Evolutionary conservation across 495 filamentous ascomycete species (phyloP).

Genomic region (Tetracladium setigerum): DNA sequence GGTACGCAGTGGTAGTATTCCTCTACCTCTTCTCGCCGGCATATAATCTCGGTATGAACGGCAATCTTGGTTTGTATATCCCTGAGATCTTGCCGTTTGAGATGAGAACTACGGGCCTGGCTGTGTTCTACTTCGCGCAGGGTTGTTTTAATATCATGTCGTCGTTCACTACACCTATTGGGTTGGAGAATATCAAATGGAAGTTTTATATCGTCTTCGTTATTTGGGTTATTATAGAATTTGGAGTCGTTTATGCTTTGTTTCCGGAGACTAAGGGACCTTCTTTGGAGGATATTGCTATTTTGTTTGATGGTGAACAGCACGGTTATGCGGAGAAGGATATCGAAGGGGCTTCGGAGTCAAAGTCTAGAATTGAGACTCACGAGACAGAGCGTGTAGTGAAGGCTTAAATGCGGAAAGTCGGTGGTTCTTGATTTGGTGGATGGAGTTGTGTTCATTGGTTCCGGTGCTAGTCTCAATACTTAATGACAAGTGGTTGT

Average conservation of each 20-base stretch:
- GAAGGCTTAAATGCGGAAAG: no score
- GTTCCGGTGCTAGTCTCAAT: no score
- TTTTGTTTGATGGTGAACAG: slow-evolving; percentile 11
- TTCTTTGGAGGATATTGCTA: slow-evolving; percentile 14
- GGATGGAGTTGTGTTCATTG: no score
- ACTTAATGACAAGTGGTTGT: no score
- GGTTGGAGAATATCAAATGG: slow-evolving; percentile 34
- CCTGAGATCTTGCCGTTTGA: slow-evolving; percentile 13
- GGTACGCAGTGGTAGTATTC: slow-evolving; percentile 6
- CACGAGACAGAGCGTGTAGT: no score
- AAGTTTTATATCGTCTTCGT: slow-evolving; percentile 34
- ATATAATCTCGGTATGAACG: slow-evolving; percentile 63
- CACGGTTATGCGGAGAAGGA: no score
- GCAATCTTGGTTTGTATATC: slow-evolving; percentile 23
- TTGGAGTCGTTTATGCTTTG: slow-evolving; percentile 36
- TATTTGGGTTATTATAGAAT: slow-evolving; percentile 35
- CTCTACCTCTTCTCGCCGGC: slow-evolving; percentile 34
- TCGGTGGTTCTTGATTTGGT: no score
- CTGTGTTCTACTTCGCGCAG: slow-evolving; percentile 21
- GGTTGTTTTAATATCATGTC: slow-evolving; percentile 41
- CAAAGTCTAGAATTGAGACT: no score
- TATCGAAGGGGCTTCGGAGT: no score
- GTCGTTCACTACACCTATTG: slow-evolving; percentile 39
- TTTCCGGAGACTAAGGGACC: slow-evolving; percentile 23
- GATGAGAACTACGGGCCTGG: slow-evolving; percentile 13